Percentiles rank a stretch among this genome's conserved stretches.
phyloP scores from a whole-genome alignment of 208 protist genomes.

The Crithidia thermophila region DNA sequence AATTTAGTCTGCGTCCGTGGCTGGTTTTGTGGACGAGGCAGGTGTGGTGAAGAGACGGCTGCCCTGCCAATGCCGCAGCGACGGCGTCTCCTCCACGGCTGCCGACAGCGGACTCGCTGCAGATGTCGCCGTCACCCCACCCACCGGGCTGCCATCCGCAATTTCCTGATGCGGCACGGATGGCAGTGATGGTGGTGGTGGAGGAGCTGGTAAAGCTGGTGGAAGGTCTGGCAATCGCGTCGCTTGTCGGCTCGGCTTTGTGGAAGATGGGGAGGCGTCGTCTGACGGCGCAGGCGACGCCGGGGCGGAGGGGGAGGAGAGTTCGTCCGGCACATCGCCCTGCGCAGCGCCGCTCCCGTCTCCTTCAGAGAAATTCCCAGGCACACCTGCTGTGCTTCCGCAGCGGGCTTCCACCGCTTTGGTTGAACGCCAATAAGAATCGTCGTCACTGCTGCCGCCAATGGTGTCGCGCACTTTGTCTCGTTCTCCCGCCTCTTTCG shows the following conservation, averaged over 20 bases:
- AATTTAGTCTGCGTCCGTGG: neutral
- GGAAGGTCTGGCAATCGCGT: slow-evolving; percentile 11
- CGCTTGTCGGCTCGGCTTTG: slow-evolving; percentile 5
- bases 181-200: neutral
- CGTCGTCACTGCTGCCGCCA: neutral
- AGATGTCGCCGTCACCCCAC: neutral
- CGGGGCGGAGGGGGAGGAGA: neutral
- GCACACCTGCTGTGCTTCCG: no score
- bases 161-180: neutral
- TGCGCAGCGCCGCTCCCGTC: no score
- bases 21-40: neutral
- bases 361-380: no score
- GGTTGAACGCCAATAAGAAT: no score
- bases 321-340: no score
- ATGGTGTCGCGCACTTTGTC: neutral
- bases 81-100: neutral
- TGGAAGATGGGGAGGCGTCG: neutral
- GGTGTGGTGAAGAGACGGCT: slow-evolving; percentile 16
- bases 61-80: slow-evolving; percentile 1
- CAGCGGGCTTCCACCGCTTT: no score
- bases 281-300: neutral
- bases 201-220: neutral
- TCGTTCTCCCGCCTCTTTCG: neutral
- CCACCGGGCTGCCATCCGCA: neutral
- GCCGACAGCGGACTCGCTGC: neutral